phyloP scores from a whole-genome alignment of 2,329 filamentous ascomycete species.

The Colletotrichum salicis region DNA sequence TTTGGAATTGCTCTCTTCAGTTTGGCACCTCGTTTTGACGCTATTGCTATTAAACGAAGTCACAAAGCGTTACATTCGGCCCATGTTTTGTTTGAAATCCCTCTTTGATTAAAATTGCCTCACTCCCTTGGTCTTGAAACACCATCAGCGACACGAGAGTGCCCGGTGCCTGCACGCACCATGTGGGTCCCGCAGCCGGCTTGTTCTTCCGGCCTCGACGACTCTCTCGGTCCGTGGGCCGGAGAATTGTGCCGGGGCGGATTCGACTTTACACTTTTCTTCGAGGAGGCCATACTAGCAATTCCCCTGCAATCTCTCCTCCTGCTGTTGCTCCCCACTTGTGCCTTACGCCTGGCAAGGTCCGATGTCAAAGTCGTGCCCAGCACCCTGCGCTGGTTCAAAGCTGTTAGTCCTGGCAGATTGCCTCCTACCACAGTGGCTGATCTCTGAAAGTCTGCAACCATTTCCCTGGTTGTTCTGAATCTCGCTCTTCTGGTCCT shows the following conservation, averaged over 20 bases:
- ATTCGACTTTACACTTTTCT: conserved; percentile 44
- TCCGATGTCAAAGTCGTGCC: conserved; percentile 28
- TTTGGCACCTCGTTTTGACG: neutral
- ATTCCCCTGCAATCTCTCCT: conserved; percentile 32
- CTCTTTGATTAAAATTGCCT: conserved; percentile 2
- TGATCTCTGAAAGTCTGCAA: conserved; percentile 18
- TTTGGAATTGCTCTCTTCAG: neutral
- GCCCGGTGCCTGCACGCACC: neutral
- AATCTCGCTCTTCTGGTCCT: conserved; percentile 22
- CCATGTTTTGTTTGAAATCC: conserved; percentile 24
- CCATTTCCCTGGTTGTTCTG: conserved; percentile 22
- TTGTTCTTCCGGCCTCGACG: conserved; percentile 25
- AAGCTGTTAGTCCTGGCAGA: conserved; percentile 18
- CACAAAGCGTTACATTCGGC: conserved; percentile 13
- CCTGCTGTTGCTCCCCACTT: conserved; percentile 12
- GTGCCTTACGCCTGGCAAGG: conserved; percentile 18
- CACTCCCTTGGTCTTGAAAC: conserved; percentile 21
- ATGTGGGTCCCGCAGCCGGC: conserved; percentile 28
- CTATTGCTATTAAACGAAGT: neutral
- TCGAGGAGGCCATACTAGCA: conserved; percentile 42
- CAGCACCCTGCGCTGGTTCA: conserved; percentile 21
- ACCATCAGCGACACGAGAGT: conserved; percentile 6
- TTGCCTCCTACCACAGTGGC: neutral
- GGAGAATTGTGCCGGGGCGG: conserved; percentile 39
- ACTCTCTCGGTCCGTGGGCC: conserved; percentile 34